Evolutionary conservation across 768 basidiomycete genomes (phyloP).

Genomic region (Leccinum boreale): DNA sequence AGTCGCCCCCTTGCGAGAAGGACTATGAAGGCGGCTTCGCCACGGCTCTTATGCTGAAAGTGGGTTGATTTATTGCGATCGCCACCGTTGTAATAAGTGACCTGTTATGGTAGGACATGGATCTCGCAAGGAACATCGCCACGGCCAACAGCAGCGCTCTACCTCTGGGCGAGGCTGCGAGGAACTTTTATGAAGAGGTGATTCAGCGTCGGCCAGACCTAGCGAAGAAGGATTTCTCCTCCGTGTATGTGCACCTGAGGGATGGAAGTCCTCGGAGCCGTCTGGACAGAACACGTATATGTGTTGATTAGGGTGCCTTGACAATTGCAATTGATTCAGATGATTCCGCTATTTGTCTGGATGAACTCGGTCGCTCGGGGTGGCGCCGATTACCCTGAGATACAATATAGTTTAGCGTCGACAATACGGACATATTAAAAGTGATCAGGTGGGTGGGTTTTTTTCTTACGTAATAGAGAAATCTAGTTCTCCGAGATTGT

Average conservation of each 20-base stretch:
- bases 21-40: constrained; percentile 87
- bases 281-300: not conserved
- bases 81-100: constrained; percentile 4
- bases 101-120: constrained; percentile 63
- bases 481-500: constrained; percentile 11
- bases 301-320: constrained; percentile 13
- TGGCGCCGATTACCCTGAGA: not conserved
- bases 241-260: constrained; percentile 66
- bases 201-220: constrained; percentile 55
- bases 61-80: constrained; percentile 19
- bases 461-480: constrained; percentile 19
- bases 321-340: not conserved
- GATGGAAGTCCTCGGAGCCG: constrained; percentile 5
- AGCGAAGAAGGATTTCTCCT: constrained; percentile 74
- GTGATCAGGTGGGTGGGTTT: not conserved
- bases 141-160: constrained; percentile 45
- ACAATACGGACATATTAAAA: not conserved
- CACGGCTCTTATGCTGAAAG: constrained; percentile 82
- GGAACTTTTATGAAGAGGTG: constrained; percentile 57
- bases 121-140: constrained; percentile 69
- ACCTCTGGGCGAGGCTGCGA: constrained; percentile 65
- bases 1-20: constrained; percentile 78
- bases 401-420: not conserved
- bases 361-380: not conserved
- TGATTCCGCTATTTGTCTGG: not conserved